Conservation (phyloP, 805 yeast genomes). For the Torulaspora delbrueckii region DNA sequence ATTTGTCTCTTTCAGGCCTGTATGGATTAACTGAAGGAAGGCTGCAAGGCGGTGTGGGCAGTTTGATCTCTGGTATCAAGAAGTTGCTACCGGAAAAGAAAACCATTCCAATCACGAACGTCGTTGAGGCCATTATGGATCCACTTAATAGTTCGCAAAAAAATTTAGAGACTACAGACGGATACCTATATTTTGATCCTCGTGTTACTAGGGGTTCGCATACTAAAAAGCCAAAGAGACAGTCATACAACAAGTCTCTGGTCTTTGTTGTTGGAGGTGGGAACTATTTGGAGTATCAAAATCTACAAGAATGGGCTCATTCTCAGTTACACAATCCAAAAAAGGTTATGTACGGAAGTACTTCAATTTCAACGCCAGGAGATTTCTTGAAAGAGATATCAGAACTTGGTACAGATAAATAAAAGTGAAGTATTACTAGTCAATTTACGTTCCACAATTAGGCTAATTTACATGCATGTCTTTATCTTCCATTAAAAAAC, state of each 20-base stretch:
- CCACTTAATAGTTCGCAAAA: conserved; percentile 61
- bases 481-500: conserved; percentile 4
- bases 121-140: conserved; percentile 88
- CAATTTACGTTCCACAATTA: neutral
- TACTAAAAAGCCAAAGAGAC: conserved; percentile 82
- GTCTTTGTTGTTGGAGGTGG: conserved; percentile 98
- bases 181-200: conserved; percentile 87
- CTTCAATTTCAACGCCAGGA: conserved; percentile 64
- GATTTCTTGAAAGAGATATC: conserved; percentile 66
- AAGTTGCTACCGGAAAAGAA: conserved; percentile 83
- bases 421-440: neutral
- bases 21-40: conserved; percentile 80
- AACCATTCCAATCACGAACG: conserved; percentile 80
- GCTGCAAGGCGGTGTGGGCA: conserved; percentile 83
- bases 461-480: neutral
- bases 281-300: conserved; percentile 88
- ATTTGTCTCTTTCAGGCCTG: conserved; percentile 58
- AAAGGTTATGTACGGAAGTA: conserved; percentile 80
- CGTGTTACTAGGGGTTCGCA: conserved; percentile 80
- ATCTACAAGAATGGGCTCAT: conserved; percentile 81
- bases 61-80: conserved; percentile 81
- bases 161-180: conserved; percentile 74
- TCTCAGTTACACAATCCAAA: conserved; percentile 41
- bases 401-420: conserved; percentile 39
- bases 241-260: conserved; percentile 70